Base-by-base conservation (phyloP, 345 rosid species). In the Aquilaria yunnanensis region DNA sequence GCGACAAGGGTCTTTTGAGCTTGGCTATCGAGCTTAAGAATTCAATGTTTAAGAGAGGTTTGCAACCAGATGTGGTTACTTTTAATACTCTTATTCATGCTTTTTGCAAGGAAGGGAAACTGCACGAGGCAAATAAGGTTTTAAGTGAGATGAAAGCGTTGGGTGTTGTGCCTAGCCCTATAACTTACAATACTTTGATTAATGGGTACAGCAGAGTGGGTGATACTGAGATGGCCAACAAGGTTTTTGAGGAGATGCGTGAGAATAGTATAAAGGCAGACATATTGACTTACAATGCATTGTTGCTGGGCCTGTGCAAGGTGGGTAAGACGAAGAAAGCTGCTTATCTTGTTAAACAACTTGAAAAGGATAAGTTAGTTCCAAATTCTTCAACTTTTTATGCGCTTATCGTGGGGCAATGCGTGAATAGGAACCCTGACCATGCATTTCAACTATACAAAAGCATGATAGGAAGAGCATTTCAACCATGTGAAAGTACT, bases 251-350 rank as follows among this genome's bases (percentile, higher is more conserved):
- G 62, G 89, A 89, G 68, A 87, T 92, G 96, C 71, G 62, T 23
- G 78, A 69, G 51, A 66, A 70, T 53, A 84, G 81, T 16, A 71
- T 87, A 63, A 78, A 81, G 74, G 80, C 87, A 12, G 89, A 89
- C 60, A 69, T 87, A 69, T 52, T 89, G 75, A 89, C 96, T 0
- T 89, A 87, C 56, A 92, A 89, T 34, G 96, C 91, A 0, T 76
- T 89, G 81, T 85, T 92, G 53, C 70, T 80, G 63, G 98, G 96
- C 47, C 71, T 87, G 3, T 89, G 97, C 80, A 87, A 80, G 60
- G 90, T 78, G 60, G 98, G 93, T 2, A 89, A 87, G 93, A 92
- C 96, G 23, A 92, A 83, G 86, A 89, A 84, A 68, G 93, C 97
- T 66, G 96, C 96, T 11, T 78, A 71, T 68, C 67, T 89, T 67